Conservation (phyloP, 768 basidiomycete genomes). For the Lyophyllum decastes region DNA sequence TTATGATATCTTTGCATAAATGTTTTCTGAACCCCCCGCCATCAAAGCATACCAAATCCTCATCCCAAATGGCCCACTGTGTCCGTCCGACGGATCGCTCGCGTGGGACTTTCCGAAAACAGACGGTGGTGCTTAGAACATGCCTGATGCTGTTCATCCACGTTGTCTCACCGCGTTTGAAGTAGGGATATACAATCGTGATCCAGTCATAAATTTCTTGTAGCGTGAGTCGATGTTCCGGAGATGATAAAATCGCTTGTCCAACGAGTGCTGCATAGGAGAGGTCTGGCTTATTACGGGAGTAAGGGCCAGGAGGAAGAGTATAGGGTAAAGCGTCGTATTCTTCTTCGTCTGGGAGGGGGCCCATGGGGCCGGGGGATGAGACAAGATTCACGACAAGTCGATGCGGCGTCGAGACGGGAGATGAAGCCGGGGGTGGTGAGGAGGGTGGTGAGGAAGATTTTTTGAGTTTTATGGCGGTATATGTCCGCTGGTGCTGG, state of each 20-base stretch:
- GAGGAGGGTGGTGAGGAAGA: slow-evolving; percentile 65
- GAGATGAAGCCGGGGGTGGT: slow-evolving; percentile 56
- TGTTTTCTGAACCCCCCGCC: slow-evolving; percentile 81
- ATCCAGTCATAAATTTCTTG: slow-evolving; percentile 98
- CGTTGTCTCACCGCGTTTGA: slow-evolving; percentile 88
- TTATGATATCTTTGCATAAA: slow-evolving; percentile 49
- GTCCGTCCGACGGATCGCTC: slow-evolving; percentile 80
- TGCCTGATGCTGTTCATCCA: slow-evolving; percentile 99
- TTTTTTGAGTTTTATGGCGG: slow-evolving; percentile 31
- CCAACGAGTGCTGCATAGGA: slow-evolving; percentile 97
- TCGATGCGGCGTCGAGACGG: slow-evolving; percentile 62
- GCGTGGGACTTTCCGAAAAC: slow-evolving; percentile 84
- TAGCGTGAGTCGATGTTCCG: slow-evolving; percentile 81
- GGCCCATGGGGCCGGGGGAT: slow-evolving; percentile 79
- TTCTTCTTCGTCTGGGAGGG: slow-evolving; percentile 62
- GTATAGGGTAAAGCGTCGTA: slow-evolving; percentile 70
- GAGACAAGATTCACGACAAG: slow-evolving; percentile 74
- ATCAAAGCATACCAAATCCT: slow-evolving; percentile 80
- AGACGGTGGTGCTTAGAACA: slow-evolving; percentile 88
- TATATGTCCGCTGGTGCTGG: slow-evolving; percentile 40
- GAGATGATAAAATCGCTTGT: slow-evolving; percentile 87
- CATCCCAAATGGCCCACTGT: slow-evolving; percentile 85
- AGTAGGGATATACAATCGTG: slow-evolving; percentile 90
- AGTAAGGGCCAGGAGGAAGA: slow-evolving; percentile 85
- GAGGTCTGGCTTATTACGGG: slow-evolving; percentile 74